These are phyloP conservation scores for Dactylonectria estremocensis DNA, from an alignment of 2,329 filamentous ascomycete species.

Conservation along the genomic window DNA sequence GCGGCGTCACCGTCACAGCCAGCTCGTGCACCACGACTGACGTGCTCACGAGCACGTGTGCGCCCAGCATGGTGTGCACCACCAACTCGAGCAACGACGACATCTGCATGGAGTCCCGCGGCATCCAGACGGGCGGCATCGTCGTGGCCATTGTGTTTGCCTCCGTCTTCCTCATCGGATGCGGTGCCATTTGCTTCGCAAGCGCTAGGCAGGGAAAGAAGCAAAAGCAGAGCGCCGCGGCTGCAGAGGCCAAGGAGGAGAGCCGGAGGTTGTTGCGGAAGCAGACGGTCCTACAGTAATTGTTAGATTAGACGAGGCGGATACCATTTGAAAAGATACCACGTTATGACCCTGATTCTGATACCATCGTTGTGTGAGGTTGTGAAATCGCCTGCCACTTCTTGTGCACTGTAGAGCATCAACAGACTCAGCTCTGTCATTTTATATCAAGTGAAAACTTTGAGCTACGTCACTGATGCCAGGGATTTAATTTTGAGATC, in stretches of 20 bases:
- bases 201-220: slow-evolving; percentile 8
- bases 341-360: not conserved
- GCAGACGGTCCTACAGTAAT: not conserved
- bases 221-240: not conserved
- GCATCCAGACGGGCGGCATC: slow-evolving; percentile 22
- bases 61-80: slow-evolving; percentile 16
- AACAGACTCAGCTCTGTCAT: no score
- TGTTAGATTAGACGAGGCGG: not conserved
- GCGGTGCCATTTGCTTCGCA: slow-evolving; percentile 9
- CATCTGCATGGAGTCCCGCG: slow-evolving; percentile 19
- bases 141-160: slow-evolving; percentile 17
- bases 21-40: slow-evolving; percentile 10
- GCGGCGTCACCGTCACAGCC: slow-evolving; percentile 8
- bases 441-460: no score
- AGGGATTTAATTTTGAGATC: not conserved
- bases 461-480: no score
- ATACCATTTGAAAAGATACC: not conserved
- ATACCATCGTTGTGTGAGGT: not conserved
- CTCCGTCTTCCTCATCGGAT: not conserved
- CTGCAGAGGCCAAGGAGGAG: not conserved
- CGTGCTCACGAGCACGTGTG: slow-evolving; percentile 15
- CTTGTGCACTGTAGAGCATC: not conserved
- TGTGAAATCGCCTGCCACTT: not conserved
- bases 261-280: not conserved
- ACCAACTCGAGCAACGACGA: slow-evolving; percentile 13